Evolutionary conservation across 768 basidiomycete genomes (phyloP), one percentile per base, ranked within the genome.

Genomic region (Trichaptum fuscoviolaceum): DNA sequence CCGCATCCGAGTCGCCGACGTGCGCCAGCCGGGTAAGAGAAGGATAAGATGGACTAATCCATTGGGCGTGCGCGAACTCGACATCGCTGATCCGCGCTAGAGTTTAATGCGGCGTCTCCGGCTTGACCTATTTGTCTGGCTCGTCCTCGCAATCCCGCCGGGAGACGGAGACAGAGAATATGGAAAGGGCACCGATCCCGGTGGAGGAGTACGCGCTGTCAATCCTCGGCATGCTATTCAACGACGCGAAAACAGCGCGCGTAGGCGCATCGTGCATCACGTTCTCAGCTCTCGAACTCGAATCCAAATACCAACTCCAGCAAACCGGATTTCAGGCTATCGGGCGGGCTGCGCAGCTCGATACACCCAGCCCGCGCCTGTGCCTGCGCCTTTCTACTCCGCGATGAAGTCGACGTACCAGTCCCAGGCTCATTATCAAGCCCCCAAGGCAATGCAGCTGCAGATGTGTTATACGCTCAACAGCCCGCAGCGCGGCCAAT

Each of bases 201-300:
- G 90, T 89, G 26, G 84, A 89, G 78, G 77, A 74, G 64, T 89
- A 89, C 67, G 85, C 84, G 42, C 78, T 79, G 67, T 78, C 84
- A 57, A 77, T 86, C 24, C 76, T 63, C 1, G 81, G 68, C 77
- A 75, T 66, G 20, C 30, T 23, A 25, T 18, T 42, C 18, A n/a
- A 65, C 2, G 59, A 58, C n/a, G 35, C 23, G 35, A 17, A 63
- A 5, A 63, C 65, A 1, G 59, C 7, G 35, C 35, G 35, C 27
- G 36, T 20, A 9, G 63, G 26, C 17, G 63, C 42, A 34, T 61
- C 34, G 59, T 63, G 63, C 3, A n/a, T n/a, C n/a, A n/a, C n/a
- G n/a, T n/a, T n/a, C n/a, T n/a, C n/a, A n/a, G n/a, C n/a, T n/a
- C n/a, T n/a, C n/a, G n/a, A n/a, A n/a, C n/a, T n/a, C n/a, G n/a